Conservation (phyloP, 495 filamentous ascomycete genomes). For the Hypoxylon trugodes region DNA sequence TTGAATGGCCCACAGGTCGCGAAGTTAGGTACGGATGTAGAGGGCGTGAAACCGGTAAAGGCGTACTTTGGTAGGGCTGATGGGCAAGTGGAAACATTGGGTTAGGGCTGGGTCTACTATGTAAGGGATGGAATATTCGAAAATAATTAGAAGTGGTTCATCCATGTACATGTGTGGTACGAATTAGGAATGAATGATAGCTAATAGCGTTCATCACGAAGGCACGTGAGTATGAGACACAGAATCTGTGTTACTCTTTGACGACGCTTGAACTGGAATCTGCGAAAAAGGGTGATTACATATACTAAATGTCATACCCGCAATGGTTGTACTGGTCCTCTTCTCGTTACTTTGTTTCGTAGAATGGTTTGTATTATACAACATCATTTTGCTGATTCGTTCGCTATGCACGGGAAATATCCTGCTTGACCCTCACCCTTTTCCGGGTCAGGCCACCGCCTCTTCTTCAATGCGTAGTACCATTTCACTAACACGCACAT, state of each 20-base stretch:
- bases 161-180: background rate
- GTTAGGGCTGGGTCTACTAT: conserved; percentile 4
- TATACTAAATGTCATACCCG: conserved; percentile 42
- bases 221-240: background rate
- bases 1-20: conserved; percentile 73
- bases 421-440: conserved; percentile 22
- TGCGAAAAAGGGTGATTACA: conserved; percentile 40
- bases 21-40: conserved; percentile 61
- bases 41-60: conserved; percentile 89
- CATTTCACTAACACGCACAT: conserved; percentile 72
- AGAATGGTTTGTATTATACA: conserved; percentile 42
- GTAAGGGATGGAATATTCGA: background rate
- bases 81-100: conserved; percentile 64
- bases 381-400: conserved; percentile 36
- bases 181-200: background rate
- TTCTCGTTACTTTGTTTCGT: conserved; percentile 36
- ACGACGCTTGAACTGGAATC: conserved; percentile 21
- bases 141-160: background rate
- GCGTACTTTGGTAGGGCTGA: conserved; percentile 95
- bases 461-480: background rate
- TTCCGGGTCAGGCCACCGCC: background rate
- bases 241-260: background rate
- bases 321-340: conserved; percentile 31
- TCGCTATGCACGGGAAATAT: conserved; percentile 44
- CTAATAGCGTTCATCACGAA: background rate